Evolutionary conservation across 371 early-diverging fungal genomes (phyloP), one percentile per base, ranked within the genome.

Genomic region (Circinella umbellata): DNA sequence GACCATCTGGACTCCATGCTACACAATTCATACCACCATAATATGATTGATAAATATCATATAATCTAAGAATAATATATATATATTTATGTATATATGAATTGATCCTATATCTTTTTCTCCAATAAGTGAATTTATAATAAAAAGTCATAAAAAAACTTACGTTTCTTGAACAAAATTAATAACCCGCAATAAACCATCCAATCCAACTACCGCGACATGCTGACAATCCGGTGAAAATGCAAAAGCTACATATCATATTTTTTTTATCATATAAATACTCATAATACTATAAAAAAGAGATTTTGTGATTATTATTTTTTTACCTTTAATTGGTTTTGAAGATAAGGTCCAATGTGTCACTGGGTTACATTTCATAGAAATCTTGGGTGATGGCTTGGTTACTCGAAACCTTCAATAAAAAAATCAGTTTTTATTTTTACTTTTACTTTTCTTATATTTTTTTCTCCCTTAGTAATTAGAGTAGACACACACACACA

Each of bases 1-100:
- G 92, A 9, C 94, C 94, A 80, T 98, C 98, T 7, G 93, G 92
- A 69, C 96, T 94, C 97, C 97, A 99, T 17, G 91, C 88, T 6
- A 95, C 92, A 73, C 96, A 95, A 15, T 81, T 84, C 35, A 98
- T 70, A 1, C 94, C 93, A 59, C 96, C 96, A 80, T 94, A 97
- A 73, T 94, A 97, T 11, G 90, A 80, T 57, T 73, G 70, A 71
- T 89, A 94, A 0, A 91, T 89, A 75, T 96, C 96, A 27, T 83
- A 70, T 18, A 96, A 73, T 53, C 83, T 88, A 69, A 18, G 35
- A 46, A 4, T 37, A 17, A 59, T 47, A 15, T 14, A 17, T 17
- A 17, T 51, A 14, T 17, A 51, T 51, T 4, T 14, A 51, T 5
- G 1, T 17, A 51, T 51, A 51, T 14, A 51, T 5, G 1, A 51